Evolutionary conservation across 495 filamentous ascomycete genomes (phyloP).

Genomic region (Oleoguttula mirabilis): DNA sequence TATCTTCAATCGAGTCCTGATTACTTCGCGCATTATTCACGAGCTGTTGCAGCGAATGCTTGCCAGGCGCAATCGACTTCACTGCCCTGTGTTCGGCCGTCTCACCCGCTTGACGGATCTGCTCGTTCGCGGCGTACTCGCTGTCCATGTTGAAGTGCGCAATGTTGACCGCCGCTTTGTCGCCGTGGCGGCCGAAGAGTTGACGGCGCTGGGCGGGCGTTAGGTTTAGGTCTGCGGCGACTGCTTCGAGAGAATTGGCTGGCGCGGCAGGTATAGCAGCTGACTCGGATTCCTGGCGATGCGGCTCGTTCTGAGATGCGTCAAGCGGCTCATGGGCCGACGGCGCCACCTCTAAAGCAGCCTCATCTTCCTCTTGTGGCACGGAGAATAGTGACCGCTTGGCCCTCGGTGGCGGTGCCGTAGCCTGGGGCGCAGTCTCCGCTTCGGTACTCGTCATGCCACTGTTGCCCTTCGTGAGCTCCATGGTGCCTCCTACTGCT

Average conservation of each 20-base stretch:
- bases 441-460: constrained; percentile 3
- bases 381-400: constrained; percentile 53
- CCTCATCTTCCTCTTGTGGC: constrained; percentile 25
- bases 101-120: constrained; percentile 53
- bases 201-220: constrained; percentile 61
- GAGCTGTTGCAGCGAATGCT: constrained; percentile 77
- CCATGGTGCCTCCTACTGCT: constrained; percentile 8
- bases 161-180: constrained; percentile 35
- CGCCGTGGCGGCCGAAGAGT: constrained; percentile 58
- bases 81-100: constrained; percentile 63
- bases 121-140: constrained; percentile 76
- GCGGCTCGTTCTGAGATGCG: too few species aligned
- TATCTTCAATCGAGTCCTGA: constrained; percentile 75
- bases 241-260: constrained; percentile 42
- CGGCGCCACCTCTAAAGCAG: constrained; percentile 6
- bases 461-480: constrained; percentile 4
- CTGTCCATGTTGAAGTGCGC: constrained; percentile 73
- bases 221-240: constrained; percentile 64
- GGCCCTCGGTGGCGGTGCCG: constrained; percentile 28
- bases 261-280: constrained; percentile 21
- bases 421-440: constrained; percentile 13
- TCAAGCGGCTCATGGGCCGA: background rate
- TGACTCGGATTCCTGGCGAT: background rate
- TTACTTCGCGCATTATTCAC: constrained; percentile 69
- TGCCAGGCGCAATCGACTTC: constrained; percentile 70